Evolutionary conservation across 305 asterid genomes (phyloP).

Genomic region (Fraxinus baroniana): DNA sequence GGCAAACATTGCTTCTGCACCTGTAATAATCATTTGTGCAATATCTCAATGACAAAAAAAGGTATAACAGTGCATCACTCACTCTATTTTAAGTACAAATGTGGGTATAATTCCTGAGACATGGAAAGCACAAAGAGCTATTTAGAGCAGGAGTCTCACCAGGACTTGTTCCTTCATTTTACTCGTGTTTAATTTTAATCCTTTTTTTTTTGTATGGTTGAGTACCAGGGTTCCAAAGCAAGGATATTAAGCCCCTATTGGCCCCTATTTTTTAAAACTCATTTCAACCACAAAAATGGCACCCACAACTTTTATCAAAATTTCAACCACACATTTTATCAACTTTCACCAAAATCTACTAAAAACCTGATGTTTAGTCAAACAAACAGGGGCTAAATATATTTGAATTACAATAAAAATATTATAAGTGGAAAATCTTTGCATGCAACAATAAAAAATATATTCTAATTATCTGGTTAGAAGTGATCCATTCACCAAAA

Average conservation of each 20-base stretch:
- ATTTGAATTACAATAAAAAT: not conserved
- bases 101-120: not conserved
- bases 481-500: not conserved
- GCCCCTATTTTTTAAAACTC: not conserved
- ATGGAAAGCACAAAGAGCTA: not conserved
- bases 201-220: not conserved
- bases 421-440: not conserved
- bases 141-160: not conserved
- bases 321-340: no score
- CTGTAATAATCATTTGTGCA: slow-evolving; percentile 42
- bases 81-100: not conserved
- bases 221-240: not conserved
- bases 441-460: not conserved
- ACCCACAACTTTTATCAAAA: not conserved
- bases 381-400: not conserved
- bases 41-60: not conserved
- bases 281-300: not conserved
- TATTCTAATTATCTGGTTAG: not conserved
- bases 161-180: not conserved
- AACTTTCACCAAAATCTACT: not conserved
- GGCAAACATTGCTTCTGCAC: slow-evolving; percentile 99
- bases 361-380: not conserved
- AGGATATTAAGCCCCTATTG: not conserved
- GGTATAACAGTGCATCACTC: not conserved
- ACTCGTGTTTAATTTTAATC: not conserved